Evolutionary conservation across 129 eudicot species (phyloP), one percentile per base, ranked within the genome.

Genomic region (Solidago caesia): DNA sequence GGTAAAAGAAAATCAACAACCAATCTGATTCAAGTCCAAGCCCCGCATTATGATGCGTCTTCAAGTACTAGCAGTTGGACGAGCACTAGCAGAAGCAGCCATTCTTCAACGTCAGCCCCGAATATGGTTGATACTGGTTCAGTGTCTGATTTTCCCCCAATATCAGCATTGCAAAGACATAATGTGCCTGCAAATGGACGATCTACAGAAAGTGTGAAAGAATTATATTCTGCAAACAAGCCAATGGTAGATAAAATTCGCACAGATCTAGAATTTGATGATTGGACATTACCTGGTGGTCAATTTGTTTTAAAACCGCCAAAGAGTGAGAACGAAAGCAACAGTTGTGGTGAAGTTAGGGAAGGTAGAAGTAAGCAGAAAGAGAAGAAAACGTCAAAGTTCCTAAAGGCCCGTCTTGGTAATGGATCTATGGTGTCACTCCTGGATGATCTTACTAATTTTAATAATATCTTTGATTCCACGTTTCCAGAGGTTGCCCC

Each of bases 101-200:
- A 88, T n/a, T n/a, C n/a, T 84, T 91, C 99, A 8, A 59, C 85
- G 9, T 91, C 97, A 15, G 99, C 96, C 57, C 96, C 97, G 43
- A 88, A 88, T 76, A 89, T 94, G 64, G 85, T 77, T 66, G 85
- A 82, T 29, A 73, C 71, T 53, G 89, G 71, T 7, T 75, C 80
- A 7, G 70, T 55, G 15, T 71, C 89, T 43, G 89, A 88, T 82
- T 91, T 94, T 63, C 99, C 99, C 59, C 97, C 97, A 2, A 96
- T 90, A 73, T 87, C 91, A 7, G 89, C 90, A 72, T 79, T 29
- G 39, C 39, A 29, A 29, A 29, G 39, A 29, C 39, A 29, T 29
- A 29, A 29, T 29, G 39, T 29, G 39, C 39, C 39, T 29, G 39
- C 39, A 29, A 29, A 29, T 2, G 39, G 39, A 29, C 39, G 39